phyloP scores from a whole-genome alignment of 2,329 filamentous ascomycete genomes.

The Calonectria ilicicola region DNA sequence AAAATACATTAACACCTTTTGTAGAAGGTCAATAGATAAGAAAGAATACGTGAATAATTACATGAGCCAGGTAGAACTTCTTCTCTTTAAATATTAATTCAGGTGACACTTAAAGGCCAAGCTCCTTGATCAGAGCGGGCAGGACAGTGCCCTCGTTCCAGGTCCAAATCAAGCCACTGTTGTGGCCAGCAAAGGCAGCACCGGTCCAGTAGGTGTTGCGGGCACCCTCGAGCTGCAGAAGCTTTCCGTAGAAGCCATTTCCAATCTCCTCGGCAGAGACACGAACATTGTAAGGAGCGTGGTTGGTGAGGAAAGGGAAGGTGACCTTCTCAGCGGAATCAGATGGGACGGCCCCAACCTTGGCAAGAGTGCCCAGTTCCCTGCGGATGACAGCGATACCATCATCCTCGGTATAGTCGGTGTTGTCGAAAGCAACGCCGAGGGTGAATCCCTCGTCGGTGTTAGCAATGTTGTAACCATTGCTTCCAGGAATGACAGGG shows the following conservation, averaged over 20 bases:
- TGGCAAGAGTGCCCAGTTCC: neutral
- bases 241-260: slow-evolving; percentile 47
- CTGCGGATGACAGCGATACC: neutral
- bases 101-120: neutral
- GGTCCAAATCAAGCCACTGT: slow-evolving; percentile 34
- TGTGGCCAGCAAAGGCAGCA: slow-evolving; percentile 34
- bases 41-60: neutral
- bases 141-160: slow-evolving; percentile 34
- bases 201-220: slow-evolving; percentile 53
- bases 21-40: neutral
- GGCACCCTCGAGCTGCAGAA: slow-evolving; percentile 50
- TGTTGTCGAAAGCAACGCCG: neutral
- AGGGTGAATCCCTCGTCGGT: neutral
- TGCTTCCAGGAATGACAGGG: neutral
- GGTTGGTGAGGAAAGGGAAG: slow-evolving; percentile 29
- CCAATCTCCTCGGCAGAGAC: slow-evolving; percentile 44
- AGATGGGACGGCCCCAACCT: slow-evolving; percentile 3
- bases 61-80: neutral
- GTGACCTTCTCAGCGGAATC: slow-evolving; percentile 27
- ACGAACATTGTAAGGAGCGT: slow-evolving; percentile 28
- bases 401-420: neutral
- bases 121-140: slow-evolving; percentile 12
- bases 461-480: neutral
- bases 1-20: neutral
- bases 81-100: neutral